A percentile compares a stretch with the other conserved stretches of the same genome.
Conservation (phyloP, 1,284 basidiomycete species). For the Puccinia hordei region DNA sequence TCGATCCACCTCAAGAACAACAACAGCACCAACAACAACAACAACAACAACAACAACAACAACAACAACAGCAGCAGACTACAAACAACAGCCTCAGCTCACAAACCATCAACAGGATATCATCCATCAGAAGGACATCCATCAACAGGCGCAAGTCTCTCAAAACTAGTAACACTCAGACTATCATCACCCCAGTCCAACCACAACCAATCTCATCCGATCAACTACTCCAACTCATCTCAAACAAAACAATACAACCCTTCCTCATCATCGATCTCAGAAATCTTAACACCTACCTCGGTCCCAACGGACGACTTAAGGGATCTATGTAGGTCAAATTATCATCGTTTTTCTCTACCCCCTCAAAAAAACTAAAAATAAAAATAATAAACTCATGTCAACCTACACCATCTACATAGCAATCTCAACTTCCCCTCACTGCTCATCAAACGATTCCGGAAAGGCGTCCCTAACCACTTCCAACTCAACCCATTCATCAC, state of each 20-base stretch:
- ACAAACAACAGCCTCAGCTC: neutral
- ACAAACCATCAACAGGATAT: neutral
- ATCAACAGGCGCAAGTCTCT: neutral
- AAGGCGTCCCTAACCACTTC: slow-evolving; percentile 53
- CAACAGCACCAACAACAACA: neutral
- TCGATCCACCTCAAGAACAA: neutral
- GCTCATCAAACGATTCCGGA: slow-evolving; percentile 55
- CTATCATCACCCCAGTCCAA: neutral
- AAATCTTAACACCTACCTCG: slow-evolving; percentile 27
- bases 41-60: neutral
- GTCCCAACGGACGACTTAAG: slow-evolving; percentile 40
- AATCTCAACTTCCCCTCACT: slow-evolving; percentile 55
- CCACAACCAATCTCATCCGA: slow-evolving; percentile 21
- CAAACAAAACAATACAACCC: neutral
- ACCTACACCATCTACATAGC: neutral
- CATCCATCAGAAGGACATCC: slow-evolving; percentile 5
- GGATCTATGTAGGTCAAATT: slow-evolving; percentile 37
- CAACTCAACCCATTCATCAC: slow-evolving; percentile 55
- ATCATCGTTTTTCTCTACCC: too few relatives aligned
- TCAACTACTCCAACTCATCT: slow-evolving; percentile 20
- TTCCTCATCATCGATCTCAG: slow-evolving; percentile 46
- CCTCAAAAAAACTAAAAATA: too few relatives aligned
- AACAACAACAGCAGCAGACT: neutral
- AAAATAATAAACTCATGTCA: too few relatives aligned
- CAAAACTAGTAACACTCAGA: neutral